Percentiles rank a stretch among this genome's conserved stretches.
These are phyloP conservation scores for Xylariaceae sp. DNA, from an alignment of 2,329 filamentous ascomycete species.

Conservation along the genomic window DNA sequence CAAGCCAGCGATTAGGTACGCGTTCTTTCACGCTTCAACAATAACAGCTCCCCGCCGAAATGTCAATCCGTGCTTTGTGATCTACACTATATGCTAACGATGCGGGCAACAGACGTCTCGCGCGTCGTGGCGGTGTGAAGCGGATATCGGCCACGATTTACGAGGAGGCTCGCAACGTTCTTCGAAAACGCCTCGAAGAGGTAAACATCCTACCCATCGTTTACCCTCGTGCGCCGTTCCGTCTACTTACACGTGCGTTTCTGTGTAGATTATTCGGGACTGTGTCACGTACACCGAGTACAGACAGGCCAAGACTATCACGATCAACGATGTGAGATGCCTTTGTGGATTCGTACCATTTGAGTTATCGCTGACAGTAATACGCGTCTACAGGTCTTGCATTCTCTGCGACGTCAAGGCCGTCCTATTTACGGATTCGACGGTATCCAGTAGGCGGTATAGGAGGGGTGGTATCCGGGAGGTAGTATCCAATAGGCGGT, in stretches of 20 bases:
- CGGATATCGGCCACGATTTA: conserved; percentile 65
- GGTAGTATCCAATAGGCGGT: no score
- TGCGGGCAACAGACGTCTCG: conserved; percentile 54
- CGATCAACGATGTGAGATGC: conserved; percentile 51
- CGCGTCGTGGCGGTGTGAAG: conserved; percentile 73
- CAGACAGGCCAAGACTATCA: conserved; percentile 57
- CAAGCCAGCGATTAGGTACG: conserved; percentile 52
- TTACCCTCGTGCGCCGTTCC: background rate
- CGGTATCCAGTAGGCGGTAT: conserved; percentile 27
- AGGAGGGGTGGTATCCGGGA: no score
- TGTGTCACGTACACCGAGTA: conserved; percentile 52
- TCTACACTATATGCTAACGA: conserved; percentile 6
- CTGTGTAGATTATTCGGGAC: conserved; percentile 47
- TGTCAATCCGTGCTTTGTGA: no score
- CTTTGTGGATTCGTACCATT: background rate
- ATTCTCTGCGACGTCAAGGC: conserved; percentile 46
- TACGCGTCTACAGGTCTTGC: conserved; percentile 46
- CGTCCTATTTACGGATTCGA: conserved; percentile 58
- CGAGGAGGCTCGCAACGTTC: conserved; percentile 49
- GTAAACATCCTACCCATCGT: conserved; percentile 35
- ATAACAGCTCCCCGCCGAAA: no score
- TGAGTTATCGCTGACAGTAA: background rate
- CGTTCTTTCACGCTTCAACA: no score
- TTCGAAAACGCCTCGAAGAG: conserved; percentile 47
- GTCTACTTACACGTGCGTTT: conserved; percentile 6